Evolutionary conservation across 2,329 filamentous ascomycete species (phyloP).

Genomic region (Rutstroemia sp.): DNA sequence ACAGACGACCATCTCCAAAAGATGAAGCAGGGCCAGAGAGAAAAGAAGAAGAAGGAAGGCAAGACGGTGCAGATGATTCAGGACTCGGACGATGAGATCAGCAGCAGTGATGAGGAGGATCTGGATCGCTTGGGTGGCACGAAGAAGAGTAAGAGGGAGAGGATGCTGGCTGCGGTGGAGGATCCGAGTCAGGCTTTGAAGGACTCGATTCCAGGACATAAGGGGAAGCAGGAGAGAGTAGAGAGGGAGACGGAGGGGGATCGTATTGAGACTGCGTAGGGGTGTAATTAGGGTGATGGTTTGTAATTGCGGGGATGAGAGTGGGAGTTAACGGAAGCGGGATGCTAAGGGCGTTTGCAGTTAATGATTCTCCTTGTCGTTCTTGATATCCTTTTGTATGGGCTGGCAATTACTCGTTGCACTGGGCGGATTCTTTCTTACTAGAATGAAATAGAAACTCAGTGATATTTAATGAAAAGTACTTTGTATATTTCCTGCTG

Average conservation of each 20-base stretch:
- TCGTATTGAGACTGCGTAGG: background rate
- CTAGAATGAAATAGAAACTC: no score
- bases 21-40: slow-evolving; percentile 70
- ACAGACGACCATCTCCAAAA: slow-evolving; percentile 65
- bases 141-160: slow-evolving; percentile 45
- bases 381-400: background rate
- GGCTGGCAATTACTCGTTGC: background rate
- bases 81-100: slow-evolving; percentile 37
- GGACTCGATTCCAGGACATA: slow-evolving; percentile 18
- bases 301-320: background rate
- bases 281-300: background rate
- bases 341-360: no score
- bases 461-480: no score
- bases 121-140: slow-evolving; percentile 13
- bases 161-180: slow-evolving; percentile 38
- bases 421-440: no score
- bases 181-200: slow-evolving; percentile 21
- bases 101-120: slow-evolving; percentile 31
- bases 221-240: slow-evolving; percentile 17
- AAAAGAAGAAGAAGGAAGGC: slow-evolving; percentile 62
- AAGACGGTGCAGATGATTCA: slow-evolving; percentile 45
- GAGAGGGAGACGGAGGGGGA: slow-evolving; percentile 17
- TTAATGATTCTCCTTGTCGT: background rate
- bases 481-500: no score
- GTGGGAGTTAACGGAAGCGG: no score